Base-by-base conservation (phyloP, 352 stramenopile species). In the Phytophthora crassamura region DNA sequence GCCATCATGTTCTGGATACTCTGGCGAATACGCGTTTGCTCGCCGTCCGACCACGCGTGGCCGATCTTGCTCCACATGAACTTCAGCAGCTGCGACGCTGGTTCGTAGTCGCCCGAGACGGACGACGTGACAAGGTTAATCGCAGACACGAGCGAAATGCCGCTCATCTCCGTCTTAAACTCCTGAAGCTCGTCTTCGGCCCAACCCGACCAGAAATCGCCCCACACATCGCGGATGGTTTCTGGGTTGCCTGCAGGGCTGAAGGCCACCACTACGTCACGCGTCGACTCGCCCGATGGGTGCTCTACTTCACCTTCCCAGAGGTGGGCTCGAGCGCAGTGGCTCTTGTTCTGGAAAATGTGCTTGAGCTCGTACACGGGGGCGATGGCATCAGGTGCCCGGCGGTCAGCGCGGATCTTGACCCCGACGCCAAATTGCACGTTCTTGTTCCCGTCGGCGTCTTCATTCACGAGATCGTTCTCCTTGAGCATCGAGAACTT, bases 401-500 rank as follows among this genome's bases (percentile, higher is more conserved):
- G 76, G 0, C 83, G 78, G 60, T 94, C 85, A 11, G 80, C 81
- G 45, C 83, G 77, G 48, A 94, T 94, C 55, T 87, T 87, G 32
- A 95, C 81, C 34, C 87, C 87, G 12, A 74, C 71, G 32, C 87
- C 86, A 52, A 94, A 95, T 67, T 88, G 83, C 38, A 94, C 84
- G 57, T 94, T 94, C 69, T 93, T 95, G 77, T 94, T 94, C 47
- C 87, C 87, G 4, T 91, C 66, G 1, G 87, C 87, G 59, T 95
- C 87, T 69, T 91, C 85, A 53, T 94, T 95, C 39, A 95, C 77
- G n/a, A 92, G 48, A 15, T 95, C 87, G 28, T 85, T 90, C 40
- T 93, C 85, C 53, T 94, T 95, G 18, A 93, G 81, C 87, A 95
- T 95, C 11, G 84, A 90, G 33, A 95, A 95, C 54, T 95, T 95